phyloP scores from a whole-genome alignment of 2,329 filamentous ascomycete genomes.

The Lachnellula cervina region DNA sequence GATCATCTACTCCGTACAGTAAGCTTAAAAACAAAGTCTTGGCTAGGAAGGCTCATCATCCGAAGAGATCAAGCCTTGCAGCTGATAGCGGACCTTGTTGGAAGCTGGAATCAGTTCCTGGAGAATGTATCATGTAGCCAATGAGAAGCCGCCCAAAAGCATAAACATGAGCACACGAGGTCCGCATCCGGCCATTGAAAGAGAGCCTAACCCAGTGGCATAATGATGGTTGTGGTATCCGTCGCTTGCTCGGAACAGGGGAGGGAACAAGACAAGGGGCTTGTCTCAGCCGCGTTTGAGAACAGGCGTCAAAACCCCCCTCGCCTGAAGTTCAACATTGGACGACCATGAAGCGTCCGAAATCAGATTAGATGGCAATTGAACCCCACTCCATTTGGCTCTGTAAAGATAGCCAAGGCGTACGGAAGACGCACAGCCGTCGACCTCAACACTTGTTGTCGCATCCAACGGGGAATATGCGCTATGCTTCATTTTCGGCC shows the following conservation, averaged over 20 bases:
- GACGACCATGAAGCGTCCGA: not conserved
- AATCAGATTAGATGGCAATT: no score
- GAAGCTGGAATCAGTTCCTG: no score
- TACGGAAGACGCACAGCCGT: slow-evolving; percentile 1
- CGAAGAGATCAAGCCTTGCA: slow-evolving; percentile 15
- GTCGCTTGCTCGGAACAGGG: slow-evolving; percentile 9
- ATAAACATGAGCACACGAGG: not conserved
- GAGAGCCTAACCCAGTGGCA: slow-evolving; percentile 7
- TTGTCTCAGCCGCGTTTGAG: slow-evolving; percentile 21
- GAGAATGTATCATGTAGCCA: no score
- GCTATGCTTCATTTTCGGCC: not conserved
- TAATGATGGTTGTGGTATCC: slow-evolving; percentile 5
- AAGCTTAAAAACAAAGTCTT: slow-evolving; percentile 16
- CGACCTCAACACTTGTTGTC: slow-evolving; percentile 4
- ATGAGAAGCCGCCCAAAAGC: not conserved
- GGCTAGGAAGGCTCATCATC: slow-evolving; percentile 22
- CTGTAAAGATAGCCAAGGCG: not conserved
- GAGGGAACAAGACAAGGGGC: not conserved
- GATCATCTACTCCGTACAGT: not conserved
- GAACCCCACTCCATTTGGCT: no score
- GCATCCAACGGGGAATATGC: slow-evolving; percentile 1
- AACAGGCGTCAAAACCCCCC: slow-evolving; percentile 5
- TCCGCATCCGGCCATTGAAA: not conserved
- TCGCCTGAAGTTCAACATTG: not conserved
- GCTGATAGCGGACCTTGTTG: not conserved